A percentile compares a stretch with the other conserved stretches of the same genome.
These are phyloP conservation scores for Epichloe scottii DNA, from an alignment of 2,329 filamentous ascomycete genomes.

Conservation along the genomic window DNA sequence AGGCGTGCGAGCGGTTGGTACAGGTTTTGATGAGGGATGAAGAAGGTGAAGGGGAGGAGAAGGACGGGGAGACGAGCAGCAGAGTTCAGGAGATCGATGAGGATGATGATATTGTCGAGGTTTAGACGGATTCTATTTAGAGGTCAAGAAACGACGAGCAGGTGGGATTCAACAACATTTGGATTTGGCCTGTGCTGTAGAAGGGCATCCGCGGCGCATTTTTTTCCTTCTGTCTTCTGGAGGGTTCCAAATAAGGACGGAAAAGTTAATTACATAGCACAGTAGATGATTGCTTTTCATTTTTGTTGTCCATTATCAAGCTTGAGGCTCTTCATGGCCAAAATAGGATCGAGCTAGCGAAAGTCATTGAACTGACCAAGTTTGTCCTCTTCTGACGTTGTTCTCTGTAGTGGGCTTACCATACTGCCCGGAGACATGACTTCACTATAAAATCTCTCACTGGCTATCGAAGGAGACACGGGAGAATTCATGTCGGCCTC, in stretches of 20 bases:
- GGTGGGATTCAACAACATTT: neutral
- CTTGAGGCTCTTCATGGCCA: neutral
- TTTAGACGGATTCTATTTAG: conserved; percentile 23
- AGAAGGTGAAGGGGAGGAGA: conserved; percentile 29
- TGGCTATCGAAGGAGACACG: neutral
- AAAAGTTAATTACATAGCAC: neutral
- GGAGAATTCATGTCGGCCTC: conserved; percentile 3
- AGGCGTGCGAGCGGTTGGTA: conserved; percentile 79
- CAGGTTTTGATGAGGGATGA: conserved; percentile 81
- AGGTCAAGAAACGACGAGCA: neutral
- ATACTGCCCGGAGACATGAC: conserved; percentile 1
- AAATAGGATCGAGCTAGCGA: neutral
- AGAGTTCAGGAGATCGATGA: conserved; percentile 36
- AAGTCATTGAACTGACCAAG: neutral
- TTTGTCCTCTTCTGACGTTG: conserved; percentile 2
- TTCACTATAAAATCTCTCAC: conserved; percentile 10
- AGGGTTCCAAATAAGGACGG: neutral
- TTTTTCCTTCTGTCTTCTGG: neutral
- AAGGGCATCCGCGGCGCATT: neutral
- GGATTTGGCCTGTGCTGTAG: neutral
- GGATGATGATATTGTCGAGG: conserved; percentile 42
- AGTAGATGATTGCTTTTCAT: neutral
- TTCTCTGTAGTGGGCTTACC: conserved; percentile 2
- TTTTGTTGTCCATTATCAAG: neutral
- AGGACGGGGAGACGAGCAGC: conserved; percentile 16